These are phyloP conservation scores for Clarireedia paspali DNA, from an alignment of 2,329 filamentous ascomycete genomes.

Conservation along the genomic window DNA sequence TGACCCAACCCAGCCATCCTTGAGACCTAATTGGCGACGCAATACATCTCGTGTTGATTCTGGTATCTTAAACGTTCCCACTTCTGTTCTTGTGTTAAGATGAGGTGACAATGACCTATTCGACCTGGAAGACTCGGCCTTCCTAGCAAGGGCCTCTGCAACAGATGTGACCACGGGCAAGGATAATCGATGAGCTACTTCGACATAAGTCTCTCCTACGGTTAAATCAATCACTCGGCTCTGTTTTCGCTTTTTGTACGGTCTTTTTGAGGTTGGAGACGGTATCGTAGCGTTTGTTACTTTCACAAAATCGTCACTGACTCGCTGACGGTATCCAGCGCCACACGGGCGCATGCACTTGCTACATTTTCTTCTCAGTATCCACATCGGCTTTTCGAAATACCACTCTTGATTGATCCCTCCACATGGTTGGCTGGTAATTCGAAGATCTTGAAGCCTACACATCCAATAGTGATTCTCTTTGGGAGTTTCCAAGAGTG, in stretches of 20 bases:
- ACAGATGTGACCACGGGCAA: neutral
- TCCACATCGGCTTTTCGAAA: neutral
- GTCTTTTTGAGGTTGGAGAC: no score
- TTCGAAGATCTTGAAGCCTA: neutral
- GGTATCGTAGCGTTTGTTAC: no score
- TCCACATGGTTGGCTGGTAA: neutral
- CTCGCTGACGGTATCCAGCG: neutral
- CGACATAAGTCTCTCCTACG: no score
- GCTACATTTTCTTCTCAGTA: slow-evolving; percentile 1
- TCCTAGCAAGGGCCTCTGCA: neutral
- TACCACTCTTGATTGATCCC: slow-evolving; percentile 5
- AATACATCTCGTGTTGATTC: neutral
- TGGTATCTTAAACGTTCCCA: neutral
- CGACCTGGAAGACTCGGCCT: neutral
- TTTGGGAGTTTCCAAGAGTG: neutral
- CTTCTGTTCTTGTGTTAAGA: neutral
- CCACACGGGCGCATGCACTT: slow-evolving; percentile 1
- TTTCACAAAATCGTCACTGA: neutral
- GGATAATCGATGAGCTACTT: neutral
- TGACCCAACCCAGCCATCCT: no score
- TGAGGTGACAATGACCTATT: neutral
- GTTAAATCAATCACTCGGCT: no score
- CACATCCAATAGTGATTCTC: neutral
- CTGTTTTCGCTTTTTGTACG: no score
- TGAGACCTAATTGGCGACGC: no score